Base-by-base conservation (phyloP, 2,329 filamentous ascomycete species). In the Xylariaceae sp. region DNA sequence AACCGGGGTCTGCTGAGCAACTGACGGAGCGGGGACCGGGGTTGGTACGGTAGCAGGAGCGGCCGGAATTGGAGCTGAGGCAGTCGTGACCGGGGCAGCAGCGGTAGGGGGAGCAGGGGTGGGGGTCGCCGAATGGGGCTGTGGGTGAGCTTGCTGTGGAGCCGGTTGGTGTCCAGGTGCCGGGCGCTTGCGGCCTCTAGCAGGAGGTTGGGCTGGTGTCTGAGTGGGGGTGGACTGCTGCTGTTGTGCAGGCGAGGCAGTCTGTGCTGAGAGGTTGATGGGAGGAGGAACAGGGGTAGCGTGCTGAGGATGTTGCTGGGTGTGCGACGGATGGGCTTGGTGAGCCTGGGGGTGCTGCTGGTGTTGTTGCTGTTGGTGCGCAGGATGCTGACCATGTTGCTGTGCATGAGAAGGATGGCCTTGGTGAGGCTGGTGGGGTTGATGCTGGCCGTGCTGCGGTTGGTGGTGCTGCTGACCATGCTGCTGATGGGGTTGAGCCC, bases 11-110 rank as follows among this genome's bases (percentile, higher is more conserved):
- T 60, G 57, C 39, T 65, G 66, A 35, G 63, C 53, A 35, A 47
- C 50, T 22, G 67, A 60, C 41, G 64, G 58, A 21, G 67, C 65
- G 23, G 68, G 60, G 11, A 61, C 53, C 17, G 73, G 65, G 12
- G 65, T 63, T 40, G 64, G 57, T 16, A 68, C 65, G n/a, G 69
- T 55, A 21, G 57, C 57, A 7, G 73, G 66, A 21, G 66, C 64
- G 14, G 61, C 37, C 1, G 63, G 54, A 25, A 64, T 55, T 16
- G 61, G 55, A 17, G 58, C 56, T 5, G 60, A 47, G 5, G 56
- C 53, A 22, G 57, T 53, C 4, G 71, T 63, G 32, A 67, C 64
- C 7, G 67, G 55, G n/a, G 68, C 66, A 42, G 53, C 39, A 23
- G 43, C 42, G 5, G 54, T 40, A n/a, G 57, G 47, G 6, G 62